A percentile compares a stretch with the other conserved stretches of the same genome.
These are phyloP conservation scores for Aspergillus quadricinctus DNA, from an alignment of 2,329 filamentous ascomycete species.

Conservation along the genomic window DNA sequence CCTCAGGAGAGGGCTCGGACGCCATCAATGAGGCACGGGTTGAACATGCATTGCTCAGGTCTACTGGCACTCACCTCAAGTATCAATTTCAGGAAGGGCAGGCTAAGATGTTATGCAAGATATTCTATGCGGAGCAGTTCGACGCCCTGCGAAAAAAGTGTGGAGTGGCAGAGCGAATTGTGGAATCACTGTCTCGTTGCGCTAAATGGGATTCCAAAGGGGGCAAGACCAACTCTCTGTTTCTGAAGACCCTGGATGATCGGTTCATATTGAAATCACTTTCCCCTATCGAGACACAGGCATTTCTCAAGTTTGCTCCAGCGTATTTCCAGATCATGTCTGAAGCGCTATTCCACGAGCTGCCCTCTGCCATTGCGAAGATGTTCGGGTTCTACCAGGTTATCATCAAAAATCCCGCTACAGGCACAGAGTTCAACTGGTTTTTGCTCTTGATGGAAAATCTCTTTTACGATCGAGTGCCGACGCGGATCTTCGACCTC, in stretches of 20 bases:
- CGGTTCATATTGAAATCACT: slow-evolving; percentile 89
- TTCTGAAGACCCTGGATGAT: slow-evolving; percentile 93
- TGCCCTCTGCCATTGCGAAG: slow-evolving; percentile 96
- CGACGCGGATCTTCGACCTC: slow-evolving; percentile 87
- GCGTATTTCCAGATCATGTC: slow-evolving; percentile 98
- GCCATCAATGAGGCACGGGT: slow-evolving; percentile 64
- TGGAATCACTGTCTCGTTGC: slow-evolving; percentile 91
- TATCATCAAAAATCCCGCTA: slow-evolving; percentile 89
- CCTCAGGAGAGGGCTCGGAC: slow-evolving; percentile 32
- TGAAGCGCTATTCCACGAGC: slow-evolving; percentile 87
- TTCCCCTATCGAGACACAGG: slow-evolving; percentile 84
- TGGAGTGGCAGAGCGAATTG: slow-evolving; percentile 85
- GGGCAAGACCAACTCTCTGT: slow-evolving; percentile 95
- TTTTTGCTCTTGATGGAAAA: slow-evolving; percentile 97
- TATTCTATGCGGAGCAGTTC: slow-evolving; percentile 97
- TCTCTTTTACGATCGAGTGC: slow-evolving; percentile 89
- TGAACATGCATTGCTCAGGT: slow-evolving; percentile 77
- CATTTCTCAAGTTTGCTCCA: slow-evolving; percentile 91
- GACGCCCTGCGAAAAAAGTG: slow-evolving; percentile 91
- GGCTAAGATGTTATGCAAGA: slow-evolving; percentile 96
- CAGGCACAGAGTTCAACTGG: slow-evolving; percentile 88
- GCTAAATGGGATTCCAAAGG: slow-evolving; percentile 98
- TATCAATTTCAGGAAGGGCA: slow-evolving; percentile 92
- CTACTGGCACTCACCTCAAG: slow-evolving; percentile 87
- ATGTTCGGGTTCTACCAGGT: slow-evolving; percentile 99